phyloP scores from a whole-genome alignment of 2,329 filamentous ascomycete species.

The Trichoderma harzianum region DNA sequence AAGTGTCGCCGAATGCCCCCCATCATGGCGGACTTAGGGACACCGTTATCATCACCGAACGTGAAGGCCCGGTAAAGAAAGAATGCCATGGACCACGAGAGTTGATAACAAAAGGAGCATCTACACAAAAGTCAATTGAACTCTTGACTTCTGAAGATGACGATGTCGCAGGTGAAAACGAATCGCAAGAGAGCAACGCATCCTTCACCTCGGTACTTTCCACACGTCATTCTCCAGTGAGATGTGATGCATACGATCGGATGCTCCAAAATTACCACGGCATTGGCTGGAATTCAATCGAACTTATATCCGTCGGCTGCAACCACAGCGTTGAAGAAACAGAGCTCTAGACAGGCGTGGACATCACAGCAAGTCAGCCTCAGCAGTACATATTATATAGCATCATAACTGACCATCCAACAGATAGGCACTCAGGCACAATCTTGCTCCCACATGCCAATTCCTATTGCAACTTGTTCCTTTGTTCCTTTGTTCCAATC shows the following conservation, averaged over 20 bases:
- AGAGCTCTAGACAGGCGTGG: conserved; percentile 29
- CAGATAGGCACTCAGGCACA: neutral
- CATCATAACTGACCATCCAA: neutral
- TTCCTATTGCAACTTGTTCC: neutral
- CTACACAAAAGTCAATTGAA: neutral
- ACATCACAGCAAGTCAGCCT: neutral
- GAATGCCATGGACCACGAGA: neutral
- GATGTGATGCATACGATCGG: conserved; percentile 33
- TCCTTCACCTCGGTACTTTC: conserved; percentile 21
- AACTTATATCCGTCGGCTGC: conserved; percentile 35
- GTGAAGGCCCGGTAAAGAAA: neutral
- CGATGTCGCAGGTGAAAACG: neutral
- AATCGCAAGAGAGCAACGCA: conserved; percentile 13
- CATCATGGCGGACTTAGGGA: neutral
- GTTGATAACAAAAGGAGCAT: neutral
- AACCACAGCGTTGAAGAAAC: conserved; percentile 32
- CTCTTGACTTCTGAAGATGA: neutral
- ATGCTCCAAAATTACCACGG: conserved; percentile 31
- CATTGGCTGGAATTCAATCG: conserved; percentile 31
- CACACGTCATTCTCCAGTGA: conserved; percentile 24
- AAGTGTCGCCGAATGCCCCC: neutral
- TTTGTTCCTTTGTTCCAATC: neutral
- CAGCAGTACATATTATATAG: neutral
- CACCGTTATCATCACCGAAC: neutral
- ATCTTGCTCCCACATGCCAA: neutral